Evolutionary conservation across 208 protist genomes (phyloP).

Genomic region (Wallacemonas sp.): DNA sequence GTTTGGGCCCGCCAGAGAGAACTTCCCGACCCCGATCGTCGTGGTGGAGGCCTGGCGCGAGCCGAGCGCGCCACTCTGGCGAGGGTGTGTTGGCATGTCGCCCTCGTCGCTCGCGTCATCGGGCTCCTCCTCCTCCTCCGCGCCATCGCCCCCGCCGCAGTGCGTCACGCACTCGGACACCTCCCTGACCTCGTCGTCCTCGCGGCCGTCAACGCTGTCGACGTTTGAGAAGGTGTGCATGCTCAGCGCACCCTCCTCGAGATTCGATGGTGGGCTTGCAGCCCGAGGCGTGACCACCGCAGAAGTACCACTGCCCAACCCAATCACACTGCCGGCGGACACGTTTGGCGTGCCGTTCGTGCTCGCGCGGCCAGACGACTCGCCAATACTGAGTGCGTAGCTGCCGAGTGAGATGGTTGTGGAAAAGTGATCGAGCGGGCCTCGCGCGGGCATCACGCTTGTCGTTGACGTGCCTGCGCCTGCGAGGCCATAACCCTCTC

Average conservation of each 20-base stretch:
- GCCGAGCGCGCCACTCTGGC: background rate
- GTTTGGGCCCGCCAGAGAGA: conserved; percentile 3
- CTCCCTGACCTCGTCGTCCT: background rate
- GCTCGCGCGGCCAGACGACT: background rate
- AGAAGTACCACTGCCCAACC: background rate
- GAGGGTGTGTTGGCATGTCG: background rate
- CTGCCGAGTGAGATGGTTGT: background rate
- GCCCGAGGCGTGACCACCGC: no score
- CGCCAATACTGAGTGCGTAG: background rate
- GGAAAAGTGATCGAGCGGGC: conserved; percentile 7
- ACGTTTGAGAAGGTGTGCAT: background rate
- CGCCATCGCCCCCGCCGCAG: background rate
- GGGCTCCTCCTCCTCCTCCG: background rate
- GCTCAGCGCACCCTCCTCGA: background rate
- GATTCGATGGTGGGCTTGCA: background rate
- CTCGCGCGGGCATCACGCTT: background rate
- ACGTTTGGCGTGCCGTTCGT: conserved; percentile 1
- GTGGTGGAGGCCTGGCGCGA: background rate
- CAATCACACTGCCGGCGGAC: background rate
- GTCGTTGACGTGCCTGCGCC: background rate
- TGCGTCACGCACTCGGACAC: background rate
- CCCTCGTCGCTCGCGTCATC: background rate
- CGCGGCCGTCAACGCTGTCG: background rate
- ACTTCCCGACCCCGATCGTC: background rate
- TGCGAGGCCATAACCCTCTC: background rate